Conservation (phyloP, 805 yeast genomes). For the Saccharomyces cerevisiae region DNA sequence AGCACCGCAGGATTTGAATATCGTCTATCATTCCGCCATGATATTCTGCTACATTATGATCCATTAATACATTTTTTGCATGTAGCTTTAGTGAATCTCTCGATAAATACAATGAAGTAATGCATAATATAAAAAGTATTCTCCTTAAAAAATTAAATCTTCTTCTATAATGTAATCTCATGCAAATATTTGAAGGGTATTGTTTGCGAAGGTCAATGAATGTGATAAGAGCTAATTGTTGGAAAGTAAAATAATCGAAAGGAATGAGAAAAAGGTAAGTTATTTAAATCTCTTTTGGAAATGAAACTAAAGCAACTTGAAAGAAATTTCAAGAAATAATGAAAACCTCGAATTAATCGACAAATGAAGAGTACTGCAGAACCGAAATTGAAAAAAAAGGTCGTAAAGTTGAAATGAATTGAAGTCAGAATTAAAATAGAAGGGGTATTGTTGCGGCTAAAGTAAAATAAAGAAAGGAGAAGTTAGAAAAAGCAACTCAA, state of each 20-base stretch:
- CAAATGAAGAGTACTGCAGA: background rate
- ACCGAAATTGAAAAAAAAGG: background rate
- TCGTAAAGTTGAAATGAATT: background rate
- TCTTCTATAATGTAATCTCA: background rate
- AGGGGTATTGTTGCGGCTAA: background rate
- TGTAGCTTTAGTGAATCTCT: background rate
- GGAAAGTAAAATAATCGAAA: background rate
- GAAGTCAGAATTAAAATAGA: background rate
- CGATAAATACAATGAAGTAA: background rate
- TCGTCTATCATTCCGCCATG: conserved; percentile 28
- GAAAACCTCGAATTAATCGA: background rate
- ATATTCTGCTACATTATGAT: conserved; percentile 12
- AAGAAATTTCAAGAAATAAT: background rate
- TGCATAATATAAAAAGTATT: background rate
- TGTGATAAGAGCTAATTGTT: background rate
- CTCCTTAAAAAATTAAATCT: background rate
- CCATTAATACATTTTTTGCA: background rate
- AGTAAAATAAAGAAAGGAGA: background rate
- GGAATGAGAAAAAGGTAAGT: background rate
- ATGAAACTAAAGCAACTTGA: background rate
- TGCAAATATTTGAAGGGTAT: background rate
- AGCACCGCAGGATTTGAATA: conserved; percentile 24
- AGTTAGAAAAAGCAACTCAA: background rate
- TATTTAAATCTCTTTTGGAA: background rate
- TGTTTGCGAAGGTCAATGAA: background rate